A percentile compares a stretch with the other conserved stretches of the same genome.
phyloP scores from a whole-genome alignment of 164 flowering plant species.

The Stephania japonica region DNA sequence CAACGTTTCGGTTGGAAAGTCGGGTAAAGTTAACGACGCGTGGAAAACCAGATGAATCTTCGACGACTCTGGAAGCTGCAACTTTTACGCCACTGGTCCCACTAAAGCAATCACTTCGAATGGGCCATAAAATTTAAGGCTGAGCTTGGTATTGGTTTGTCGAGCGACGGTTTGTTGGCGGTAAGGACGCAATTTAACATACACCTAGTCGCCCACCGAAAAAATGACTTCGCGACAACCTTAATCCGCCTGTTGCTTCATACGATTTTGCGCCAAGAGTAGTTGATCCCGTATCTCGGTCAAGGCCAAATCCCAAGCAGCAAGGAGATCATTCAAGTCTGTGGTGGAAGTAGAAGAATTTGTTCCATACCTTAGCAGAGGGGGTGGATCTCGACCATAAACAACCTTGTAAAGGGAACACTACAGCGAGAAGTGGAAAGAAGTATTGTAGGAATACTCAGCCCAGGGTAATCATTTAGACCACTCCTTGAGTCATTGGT shows the following conservation, averaged over 20 bases:
- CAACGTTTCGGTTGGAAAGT: too few species aligned
- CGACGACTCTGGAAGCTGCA: not conserved
- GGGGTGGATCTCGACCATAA: not conserved
- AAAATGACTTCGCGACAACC: too few species aligned
- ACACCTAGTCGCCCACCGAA: too few species aligned
- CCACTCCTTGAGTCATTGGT: not conserved
- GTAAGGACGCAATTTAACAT: not conserved
- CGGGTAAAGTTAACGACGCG: too few species aligned
- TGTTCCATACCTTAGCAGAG: not conserved
- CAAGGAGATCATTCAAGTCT: not conserved
- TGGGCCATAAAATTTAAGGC: not conserved
- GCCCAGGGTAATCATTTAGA: not conserved
- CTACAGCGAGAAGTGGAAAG: not conserved
- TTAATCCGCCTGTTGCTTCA: not conserved
- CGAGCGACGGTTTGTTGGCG: not conserved
- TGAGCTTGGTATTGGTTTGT: not conserved
- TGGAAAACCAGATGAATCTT: too few species aligned
- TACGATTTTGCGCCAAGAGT: not conserved
- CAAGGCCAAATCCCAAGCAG: not conserved
- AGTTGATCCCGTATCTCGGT: not conserved
- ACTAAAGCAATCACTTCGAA: not conserved
- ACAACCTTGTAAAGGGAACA: not conserved
- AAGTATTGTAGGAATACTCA: not conserved
- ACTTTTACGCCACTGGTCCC: not conserved
- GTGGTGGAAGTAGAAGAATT: not conserved